Percentiles rank a stretch among this genome's conserved stretches.
Conservation (phyloP, 139 green algal species). For the Nannochloris sp. region DNA sequence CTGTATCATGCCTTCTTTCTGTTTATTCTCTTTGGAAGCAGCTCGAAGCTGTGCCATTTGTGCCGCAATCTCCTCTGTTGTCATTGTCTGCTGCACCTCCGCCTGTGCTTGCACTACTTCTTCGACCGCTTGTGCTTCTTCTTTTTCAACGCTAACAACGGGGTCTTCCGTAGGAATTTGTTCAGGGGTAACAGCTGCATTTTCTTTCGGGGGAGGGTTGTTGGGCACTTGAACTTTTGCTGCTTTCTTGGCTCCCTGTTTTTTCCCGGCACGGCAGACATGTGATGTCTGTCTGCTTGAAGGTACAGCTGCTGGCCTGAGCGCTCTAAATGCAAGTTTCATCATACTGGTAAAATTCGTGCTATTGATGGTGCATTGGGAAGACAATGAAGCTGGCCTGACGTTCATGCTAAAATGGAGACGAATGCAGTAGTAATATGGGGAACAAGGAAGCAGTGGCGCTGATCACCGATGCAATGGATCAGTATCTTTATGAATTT, state of each 20-base stretch:
- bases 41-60: background rate
- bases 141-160: too few species aligned
- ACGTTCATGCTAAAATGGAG: background rate
- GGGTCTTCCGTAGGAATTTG: background rate
- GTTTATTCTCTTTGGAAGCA: background rate
- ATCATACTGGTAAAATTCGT: background rate
- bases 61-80: slow-evolving; percentile 13
- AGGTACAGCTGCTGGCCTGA: background rate
- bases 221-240: slow-evolving; percentile 15
- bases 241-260: background rate
- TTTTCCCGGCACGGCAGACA: background rate
- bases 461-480: background rate
- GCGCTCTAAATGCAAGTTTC: background rate
- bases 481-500: background rate
- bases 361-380: background rate
- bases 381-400: background rate
- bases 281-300: background rate
- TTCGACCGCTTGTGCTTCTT: too few species aligned
- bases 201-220: slow-evolving; percentile 2
- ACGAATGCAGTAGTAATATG: background rate
- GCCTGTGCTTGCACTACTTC: background rate
- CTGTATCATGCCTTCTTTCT: slow-evolving; percentile 12
- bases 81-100: background rate
- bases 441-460: too few species aligned
- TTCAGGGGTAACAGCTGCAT: background rate